Percentiles rank a stretch among this genome's conserved stretches.
These are phyloP conservation scores for Phytophthora constricta DNA, from an alignment of 352 stramenopile genomes.

Conservation along the genomic window DNA sequence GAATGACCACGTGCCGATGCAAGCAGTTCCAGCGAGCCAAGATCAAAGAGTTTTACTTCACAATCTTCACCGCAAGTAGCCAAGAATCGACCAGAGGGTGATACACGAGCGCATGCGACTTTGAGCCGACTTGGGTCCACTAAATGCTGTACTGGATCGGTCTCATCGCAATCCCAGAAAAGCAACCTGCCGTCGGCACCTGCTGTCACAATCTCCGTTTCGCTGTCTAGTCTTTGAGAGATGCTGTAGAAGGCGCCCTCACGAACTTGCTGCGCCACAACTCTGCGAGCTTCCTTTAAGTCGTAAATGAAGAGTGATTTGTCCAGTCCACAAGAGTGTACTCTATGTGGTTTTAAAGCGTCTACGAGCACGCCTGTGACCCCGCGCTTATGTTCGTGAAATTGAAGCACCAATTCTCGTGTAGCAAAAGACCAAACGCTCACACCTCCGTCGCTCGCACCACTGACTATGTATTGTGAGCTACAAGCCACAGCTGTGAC, in stretches of 20 bases:
- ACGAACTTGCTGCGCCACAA: slow-evolving; percentile 84
- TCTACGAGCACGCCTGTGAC: slow-evolving; percentile 87
- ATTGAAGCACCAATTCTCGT: slow-evolving; percentile 90
- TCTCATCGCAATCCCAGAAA: slow-evolving; percentile 92
- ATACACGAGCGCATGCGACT: slow-evolving; percentile 57
- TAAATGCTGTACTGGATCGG: slow-evolving; percentile 72
- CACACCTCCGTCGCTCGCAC: slow-evolving; percentile 85
- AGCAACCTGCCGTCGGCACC: slow-evolving; percentile 84
- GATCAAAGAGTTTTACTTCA: slow-evolving; percentile 82
- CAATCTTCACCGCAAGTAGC: slow-evolving; percentile 85
- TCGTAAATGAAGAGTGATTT: slow-evolving; percentile 93
- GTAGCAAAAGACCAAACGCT: slow-evolving; percentile 88
- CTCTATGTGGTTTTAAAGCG: slow-evolving; percentile 70
- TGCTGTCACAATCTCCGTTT: slow-evolving; percentile 91
- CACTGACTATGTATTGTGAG: slow-evolving; percentile 80
- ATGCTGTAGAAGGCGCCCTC: slow-evolving; percentile 82
- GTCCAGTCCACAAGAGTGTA: slow-evolving; percentile 90
- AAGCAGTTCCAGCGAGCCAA: slow-evolving; percentile 50
- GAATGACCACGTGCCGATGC: slow-evolving; percentile 70
- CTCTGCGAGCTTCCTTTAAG: slow-evolving; percentile 82
- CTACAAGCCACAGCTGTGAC: slow-evolving; percentile 79
- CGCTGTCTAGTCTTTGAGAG: slow-evolving; percentile 87
- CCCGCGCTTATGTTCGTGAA: slow-evolving; percentile 89
- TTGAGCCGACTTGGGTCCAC: slow-evolving; percentile 51
- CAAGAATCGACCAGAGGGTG: slow-evolving; percentile 76